Base-by-base conservation (phyloP, 176 grass and related monocot species). In the Bothriochloa decipiens region DNA sequence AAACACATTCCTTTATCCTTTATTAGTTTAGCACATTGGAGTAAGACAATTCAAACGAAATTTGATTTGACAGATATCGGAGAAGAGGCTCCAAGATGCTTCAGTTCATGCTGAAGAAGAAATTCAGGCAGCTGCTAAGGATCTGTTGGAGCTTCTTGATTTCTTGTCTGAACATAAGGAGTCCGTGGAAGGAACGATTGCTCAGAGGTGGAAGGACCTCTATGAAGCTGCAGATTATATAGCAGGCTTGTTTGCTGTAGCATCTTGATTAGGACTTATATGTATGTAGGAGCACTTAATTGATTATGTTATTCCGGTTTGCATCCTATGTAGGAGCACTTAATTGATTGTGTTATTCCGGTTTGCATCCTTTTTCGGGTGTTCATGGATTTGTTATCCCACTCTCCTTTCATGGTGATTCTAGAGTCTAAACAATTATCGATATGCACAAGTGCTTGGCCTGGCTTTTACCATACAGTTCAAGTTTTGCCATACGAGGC, bases 121-220 rank as follows among this genome's bases (percentile, higher is more conserved):
- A 82, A 96, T 72, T 2, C 87, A 96, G 65, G 12, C 55, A 20
- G 89, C 88, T 16, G 85, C 87, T 15, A 53, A 27, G 1, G 89
- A 93, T 32, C 64, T 99, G 27, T 62, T 94, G 73, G 39, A 88
- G 49, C 72, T 96, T 61, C 79, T 96, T 13, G 89, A 91, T 75
- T 47, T 68, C n/a, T 72, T 91, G n/a, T 50, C 81, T 7, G 87
- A 89, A 37, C 76, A 91, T 72, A 96, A 92, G 84, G 87, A 96
- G 82, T 91, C 57, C 16, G 90, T 94, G 81, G 91, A 95, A 68
- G 43, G 78, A 26, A 62, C 58, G 46, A 60, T 72, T 35, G 64
- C 72, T 75, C 70, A 55, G 13, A 81, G 86, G 33, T 94, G 87
- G 55, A 78, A 75, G 74, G 96, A 87, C 5, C 83, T 99, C 1